Percentiles rank a stretch among this genome's conserved stretches.
These are phyloP conservation scores for Botryotinia globosa DNA, from an alignment of 2,329 filamentous ascomycete species.

Conservation along the genomic window DNA sequence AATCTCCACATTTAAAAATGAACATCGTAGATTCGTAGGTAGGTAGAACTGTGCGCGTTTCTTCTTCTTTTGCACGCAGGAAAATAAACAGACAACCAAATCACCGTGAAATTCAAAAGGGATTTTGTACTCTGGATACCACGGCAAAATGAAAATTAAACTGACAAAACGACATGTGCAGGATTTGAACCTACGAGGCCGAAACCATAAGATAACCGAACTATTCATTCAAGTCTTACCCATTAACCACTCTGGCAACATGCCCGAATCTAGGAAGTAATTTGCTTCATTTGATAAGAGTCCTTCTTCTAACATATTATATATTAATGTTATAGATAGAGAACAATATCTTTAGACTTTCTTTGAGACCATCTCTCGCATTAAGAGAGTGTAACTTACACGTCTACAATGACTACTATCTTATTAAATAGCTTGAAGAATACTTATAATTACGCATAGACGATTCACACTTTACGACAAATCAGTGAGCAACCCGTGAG, in stretches of 20 bases:
- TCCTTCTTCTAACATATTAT: accelerated
- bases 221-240: conserved; percentile 22
- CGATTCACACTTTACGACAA: neutral
- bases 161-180: conserved; percentile 15
- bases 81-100: too few species aligned
- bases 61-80: neutral
- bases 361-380: neutral
- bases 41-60: too few species aligned
- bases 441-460: neutral
- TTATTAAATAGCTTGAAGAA: too few species aligned
- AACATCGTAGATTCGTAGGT: too few species aligned
- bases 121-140: too few species aligned
- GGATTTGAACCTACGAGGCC: conserved; percentile 23
- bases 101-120: too few species aligned
- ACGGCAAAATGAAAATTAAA: accelerated
- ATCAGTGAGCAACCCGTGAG: neutral
- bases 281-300: neutral
- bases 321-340: accelerated
- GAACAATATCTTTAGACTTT: neutral
- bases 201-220: conserved; percentile 23
- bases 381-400: neutral
- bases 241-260: conserved; percentile 23
- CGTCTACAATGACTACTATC: neutral
- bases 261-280: neutral
- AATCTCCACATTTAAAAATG: neutral